These are phyloP conservation scores for Aspergillus sp. DNA, from an alignment of 2,329 filamentous ascomycete species.

Conservation along the genomic window DNA sequence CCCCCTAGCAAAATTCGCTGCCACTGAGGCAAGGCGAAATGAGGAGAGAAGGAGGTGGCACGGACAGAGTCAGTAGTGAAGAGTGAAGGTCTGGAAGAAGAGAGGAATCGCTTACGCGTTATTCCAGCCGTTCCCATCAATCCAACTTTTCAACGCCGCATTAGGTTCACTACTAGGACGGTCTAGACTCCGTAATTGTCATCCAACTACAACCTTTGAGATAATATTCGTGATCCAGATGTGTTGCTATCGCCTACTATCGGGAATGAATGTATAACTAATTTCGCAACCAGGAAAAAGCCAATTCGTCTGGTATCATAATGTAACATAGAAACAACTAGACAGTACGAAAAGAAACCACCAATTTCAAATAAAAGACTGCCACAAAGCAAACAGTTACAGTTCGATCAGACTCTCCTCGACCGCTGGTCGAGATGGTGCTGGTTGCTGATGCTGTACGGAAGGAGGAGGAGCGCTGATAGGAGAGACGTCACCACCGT, in stretches of 20 bases:
- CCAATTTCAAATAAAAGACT: neutral
- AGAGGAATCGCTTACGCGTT: slow-evolving; percentile 3
- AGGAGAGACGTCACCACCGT: slow-evolving; percentile 20
- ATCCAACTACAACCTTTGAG: neutral
- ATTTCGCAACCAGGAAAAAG: slow-evolving; percentile 20
- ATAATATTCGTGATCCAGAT: neutral
- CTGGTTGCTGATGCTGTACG: slow-evolving; percentile 21
- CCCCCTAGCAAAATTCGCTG: neutral
- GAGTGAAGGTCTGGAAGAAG: neutral
- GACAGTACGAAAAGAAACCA: neutral
- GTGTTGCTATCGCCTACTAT: slow-evolving; percentile 6
- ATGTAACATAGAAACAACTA: slow-evolving; percentile 11
- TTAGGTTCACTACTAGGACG: neutral
- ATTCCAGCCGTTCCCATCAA: slow-evolving; percentile 10
- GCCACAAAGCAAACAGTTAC: slow-evolving; percentile 12
- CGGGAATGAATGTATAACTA: slow-evolving; percentile 14
- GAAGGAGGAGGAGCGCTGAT: slow-evolving; percentile 16
- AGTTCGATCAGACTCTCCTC: slow-evolving; percentile 35
- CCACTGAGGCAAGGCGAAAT: neutral
- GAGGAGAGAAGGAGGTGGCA: neutral
- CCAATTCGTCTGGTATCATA: slow-evolving; percentile 29
- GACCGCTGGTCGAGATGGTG: slow-evolving; percentile 23
- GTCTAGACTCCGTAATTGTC: neutral
- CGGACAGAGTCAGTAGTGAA: neutral
- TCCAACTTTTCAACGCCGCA: slow-evolving; percentile 4